phyloP scores from a whole-genome alignment of 257 asterid species.

The Jacaranda copaia region DNA sequence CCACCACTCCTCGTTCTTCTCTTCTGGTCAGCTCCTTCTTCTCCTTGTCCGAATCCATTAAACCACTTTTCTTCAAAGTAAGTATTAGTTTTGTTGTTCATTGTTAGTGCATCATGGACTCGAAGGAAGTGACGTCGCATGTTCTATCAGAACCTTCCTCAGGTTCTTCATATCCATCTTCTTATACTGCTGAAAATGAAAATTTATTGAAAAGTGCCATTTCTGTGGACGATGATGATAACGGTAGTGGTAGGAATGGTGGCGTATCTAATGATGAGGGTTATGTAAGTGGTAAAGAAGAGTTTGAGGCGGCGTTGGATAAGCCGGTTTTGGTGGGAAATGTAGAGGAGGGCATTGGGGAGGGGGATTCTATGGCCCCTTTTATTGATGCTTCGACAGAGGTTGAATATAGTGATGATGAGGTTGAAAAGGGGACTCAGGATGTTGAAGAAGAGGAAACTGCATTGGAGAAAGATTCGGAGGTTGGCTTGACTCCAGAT shows the following conservation, averaged over 20 bases:
- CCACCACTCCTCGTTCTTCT: not conserved
- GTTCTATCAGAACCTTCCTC: conserved; percentile 37
- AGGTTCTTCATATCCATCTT: conserved; percentile 14
- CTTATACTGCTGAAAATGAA: conserved; percentile 14
- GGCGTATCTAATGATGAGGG: conserved; percentile 49
- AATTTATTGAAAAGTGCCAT: conserved; percentile 21
- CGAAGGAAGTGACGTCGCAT: conserved; percentile 40
- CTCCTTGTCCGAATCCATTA: conserved; percentile 3
- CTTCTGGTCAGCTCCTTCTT: not conserved
- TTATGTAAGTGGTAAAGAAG: conserved; percentile 57
- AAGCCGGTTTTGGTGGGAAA: conserved; percentile 10
- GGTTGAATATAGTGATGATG: conserved; percentile 40
- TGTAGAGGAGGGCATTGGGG: conserved; percentile 7
- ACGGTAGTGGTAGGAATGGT: conserved; percentile 24
- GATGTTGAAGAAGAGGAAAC: conserved; percentile 27
- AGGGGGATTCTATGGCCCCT: conserved; percentile 26
- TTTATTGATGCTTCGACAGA: conserved; percentile 35
- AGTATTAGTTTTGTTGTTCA: not conserved
- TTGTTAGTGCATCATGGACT: conserved; percentile 39
- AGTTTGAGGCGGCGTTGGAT: conserved; percentile 45
- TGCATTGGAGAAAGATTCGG: conserved; percentile 23
- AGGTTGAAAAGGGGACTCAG: conserved; percentile 34
- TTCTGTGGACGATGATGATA: conserved; percentile 15
- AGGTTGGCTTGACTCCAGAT: not conserved
- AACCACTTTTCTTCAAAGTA: not conserved